Base-by-base conservation (phyloP, 495 filamentous ascomycete genomes). In the Xylaria curta region DNA sequence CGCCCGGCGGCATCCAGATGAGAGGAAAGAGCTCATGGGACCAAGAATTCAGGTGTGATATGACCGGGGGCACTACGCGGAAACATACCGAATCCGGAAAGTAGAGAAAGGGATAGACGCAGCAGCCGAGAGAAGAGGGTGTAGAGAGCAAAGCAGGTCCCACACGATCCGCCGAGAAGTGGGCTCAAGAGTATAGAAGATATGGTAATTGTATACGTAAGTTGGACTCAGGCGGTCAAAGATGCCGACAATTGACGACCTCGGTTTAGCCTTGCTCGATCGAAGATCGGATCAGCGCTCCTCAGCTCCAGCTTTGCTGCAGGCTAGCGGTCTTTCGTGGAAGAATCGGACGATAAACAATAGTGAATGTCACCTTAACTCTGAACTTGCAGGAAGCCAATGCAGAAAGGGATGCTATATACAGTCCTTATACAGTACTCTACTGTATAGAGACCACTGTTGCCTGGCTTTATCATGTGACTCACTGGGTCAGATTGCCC, bases 401-500 rank as follows among this genome's bases (percentile, higher is more conserved):
- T 42, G 54, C 7, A 59, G 31, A 49, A 42, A 26, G 38, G 26
- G 21, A 24, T 26, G 42, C 19, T 19, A 6, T 49, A 21, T 53
- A 26, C 28, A 54, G 47, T 38, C 19, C 19, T 26, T 44, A 44
- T 54, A 36, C 19, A 51, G 46, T 40, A 4, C 2, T 1, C 10
- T 1, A n/a, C 62, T 47, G 17, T 49, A 17, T 17, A 9, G 19
- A 10, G 26, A 7, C 26, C 5, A 28, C 40, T 33, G 42, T 44
- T 65, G 75, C 75, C 69, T 71, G 72, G 68, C 6, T 9, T 15
- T 28, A 65, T 79, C 77, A 79, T 79, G 77, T 79, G 77, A 79
- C 38, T 17, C 12, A 53, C 24, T 15, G 4, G 36, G 46, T 3
- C 13, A 19, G 49, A 33, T 44, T 2, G 24, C n/a, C 76, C 75